Evolutionary conservation across 345 rosid species (phyloP), one percentile per base, ranked within the genome.

Genomic region (Citropsis articulata): DNA sequence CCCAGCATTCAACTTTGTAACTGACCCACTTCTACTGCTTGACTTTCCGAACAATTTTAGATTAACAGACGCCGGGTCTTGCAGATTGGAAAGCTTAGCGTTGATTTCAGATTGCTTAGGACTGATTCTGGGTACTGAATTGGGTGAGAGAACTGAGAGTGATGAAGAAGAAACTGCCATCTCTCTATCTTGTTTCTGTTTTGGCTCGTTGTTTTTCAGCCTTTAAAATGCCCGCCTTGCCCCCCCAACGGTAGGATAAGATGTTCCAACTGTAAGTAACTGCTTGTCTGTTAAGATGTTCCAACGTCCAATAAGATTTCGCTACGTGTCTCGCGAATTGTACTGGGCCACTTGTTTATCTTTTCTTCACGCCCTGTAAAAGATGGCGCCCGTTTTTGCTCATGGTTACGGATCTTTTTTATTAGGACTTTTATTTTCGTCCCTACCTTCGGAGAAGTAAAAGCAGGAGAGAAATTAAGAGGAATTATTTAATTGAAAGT

Each of bases 51-150:
- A 78, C 72, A 76, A 61, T 14, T 65, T 74, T 59, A 80, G 67
- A 57, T 36, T 56, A 38, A 66, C 60, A 40, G 81, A 68, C 72
- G 66, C 71, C 48, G 69, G 28, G 55, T 59, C 78, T 72, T 72
- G 81, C 22, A 53, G 66, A 62, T 75, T 78, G 53, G 65, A 16
- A 76, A 59, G 78, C 35, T 56, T 56, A 5, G 57, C 19, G 36
- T 24, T 79, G 9, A 33, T 79, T 56, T 79, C 79, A 13, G 67
- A 7, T 35, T 71, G 30, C 48, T 27, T 38, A 7, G 72, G 53
- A 66, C 59, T 79, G 82, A 83, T 40, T 86, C 82, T 81, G 64
- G 94, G 92, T 40, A 81, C 83, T 42, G 91, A 77, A 77, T 78
- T 87, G 35, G 85, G 81, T 5, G 90, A 76, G 75, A 85, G 81